These are phyloP conservation scores for Nemania serpens DNA, from an alignment of 2,329 filamentous ascomycete species.

Conservation along the genomic window DNA sequence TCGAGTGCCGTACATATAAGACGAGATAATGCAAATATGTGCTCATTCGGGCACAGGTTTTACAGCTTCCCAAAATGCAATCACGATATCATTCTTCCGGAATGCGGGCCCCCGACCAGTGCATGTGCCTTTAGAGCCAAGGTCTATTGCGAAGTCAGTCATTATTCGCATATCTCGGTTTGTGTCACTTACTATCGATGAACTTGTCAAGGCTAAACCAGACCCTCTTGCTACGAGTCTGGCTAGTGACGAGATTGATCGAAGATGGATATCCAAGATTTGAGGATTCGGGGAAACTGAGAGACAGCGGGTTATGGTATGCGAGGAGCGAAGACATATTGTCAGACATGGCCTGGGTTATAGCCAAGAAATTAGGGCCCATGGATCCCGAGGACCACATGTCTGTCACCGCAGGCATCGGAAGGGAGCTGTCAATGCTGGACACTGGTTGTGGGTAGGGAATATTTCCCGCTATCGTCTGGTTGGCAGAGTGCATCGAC, in stretches of 20 bases:
- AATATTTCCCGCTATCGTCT: neutral
- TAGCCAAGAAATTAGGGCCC: conserved; percentile 8
- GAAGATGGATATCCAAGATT: conserved; percentile 10
- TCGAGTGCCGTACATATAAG: neutral
- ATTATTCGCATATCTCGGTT: neutral
- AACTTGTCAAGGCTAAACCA: conserved; percentile 28
- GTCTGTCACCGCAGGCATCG: conserved; percentile 15
- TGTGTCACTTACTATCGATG: conserved; percentile 24
- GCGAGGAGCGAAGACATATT: conserved; percentile 16
- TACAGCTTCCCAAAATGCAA: conserved; percentile 39
- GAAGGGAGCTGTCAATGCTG: conserved; percentile 18
- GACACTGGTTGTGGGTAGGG: conserved; percentile 21
- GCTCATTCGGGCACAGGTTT: conserved; percentile 21
- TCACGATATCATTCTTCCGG: conserved; percentile 37
- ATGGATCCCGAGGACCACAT: conserved; percentile 14
- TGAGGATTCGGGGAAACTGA: conserved; percentile 10
- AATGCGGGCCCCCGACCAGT: conserved; percentile 40
- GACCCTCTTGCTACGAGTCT: conserved; percentile 21
- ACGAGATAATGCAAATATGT: neutral
- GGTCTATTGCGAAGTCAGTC: conserved; percentile 26
- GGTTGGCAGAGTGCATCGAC: conserved; percentile 6
- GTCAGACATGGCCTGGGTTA: conserved; percentile 8
- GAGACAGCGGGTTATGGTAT: conserved; percentile 4
- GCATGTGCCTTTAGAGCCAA: conserved; percentile 35
- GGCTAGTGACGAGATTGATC: conserved; percentile 7